A percentile compares a stretch with the other conserved stretches of the same genome.
Evolutionary conservation across 371 early-diverging fungal genomes (phyloP).

Genomic region (Dentiscutata heterogama): DNA sequence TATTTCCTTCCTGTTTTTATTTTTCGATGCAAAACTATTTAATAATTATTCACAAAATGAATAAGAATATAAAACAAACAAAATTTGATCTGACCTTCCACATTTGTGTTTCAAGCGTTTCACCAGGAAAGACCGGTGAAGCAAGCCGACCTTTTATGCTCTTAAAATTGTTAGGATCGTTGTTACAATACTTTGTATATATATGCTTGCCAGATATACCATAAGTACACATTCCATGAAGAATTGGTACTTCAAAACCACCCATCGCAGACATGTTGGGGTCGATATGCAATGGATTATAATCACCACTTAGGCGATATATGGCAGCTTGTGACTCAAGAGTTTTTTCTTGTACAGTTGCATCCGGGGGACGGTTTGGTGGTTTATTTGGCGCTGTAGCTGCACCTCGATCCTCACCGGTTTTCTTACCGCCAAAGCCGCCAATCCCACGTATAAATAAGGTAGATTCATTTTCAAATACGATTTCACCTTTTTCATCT

Average conservation of each 20-base stretch:
- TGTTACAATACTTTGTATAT: constrained; percentile 76
- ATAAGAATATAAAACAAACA: not conserved
- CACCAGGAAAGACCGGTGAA: constrained; percentile 96
- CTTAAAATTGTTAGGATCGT: constrained; percentile 78
- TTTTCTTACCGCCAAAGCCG: constrained; percentile 89
- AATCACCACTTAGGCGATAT: constrained; percentile 92
- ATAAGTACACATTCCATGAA: constrained; percentile 95
- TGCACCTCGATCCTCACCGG: constrained; percentile 78
- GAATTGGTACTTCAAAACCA: constrained; percentile 95
- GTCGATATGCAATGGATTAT: constrained; percentile 96
- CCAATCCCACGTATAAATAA: constrained; percentile 94
- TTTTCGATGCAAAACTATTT: not conserved
- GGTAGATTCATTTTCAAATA: constrained; percentile 91
- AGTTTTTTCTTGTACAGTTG: constrained; percentile 84
- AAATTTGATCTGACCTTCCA: constrained; percentile 69
- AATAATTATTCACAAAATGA: not conserved
- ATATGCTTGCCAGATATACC: constrained; percentile 94
- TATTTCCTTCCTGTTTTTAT: constrained; percentile 68
- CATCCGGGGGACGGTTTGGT: constrained; percentile 90
- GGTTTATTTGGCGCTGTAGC: constrained; percentile 79
- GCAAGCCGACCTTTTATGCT: constrained; percentile 93
- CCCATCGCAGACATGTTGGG: constrained; percentile 94
- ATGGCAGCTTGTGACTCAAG: constrained; percentile 93
- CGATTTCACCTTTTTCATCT: constrained; percentile 80
- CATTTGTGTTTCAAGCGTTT: constrained; percentile 95